Conservation (phyloP, 2,329 filamentous ascomycete species). For the Parafenestella ontariensis region DNA sequence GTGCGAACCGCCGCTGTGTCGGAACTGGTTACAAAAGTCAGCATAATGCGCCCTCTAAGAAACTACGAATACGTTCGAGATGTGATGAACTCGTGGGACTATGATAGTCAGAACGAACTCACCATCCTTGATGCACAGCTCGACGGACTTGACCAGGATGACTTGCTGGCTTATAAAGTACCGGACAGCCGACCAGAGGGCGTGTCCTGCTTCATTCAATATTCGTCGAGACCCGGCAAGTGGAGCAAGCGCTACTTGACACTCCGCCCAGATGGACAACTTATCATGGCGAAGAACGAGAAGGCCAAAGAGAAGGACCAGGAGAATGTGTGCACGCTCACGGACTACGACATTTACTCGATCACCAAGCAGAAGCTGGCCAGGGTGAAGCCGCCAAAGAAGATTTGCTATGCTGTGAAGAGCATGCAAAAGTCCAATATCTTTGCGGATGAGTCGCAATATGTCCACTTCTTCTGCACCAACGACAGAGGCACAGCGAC, state of each 20-base stretch:
- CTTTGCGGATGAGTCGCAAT: constrained; percentile 83
- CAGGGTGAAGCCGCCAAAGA: constrained; percentile 84
- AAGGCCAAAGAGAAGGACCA: constrained; percentile 66
- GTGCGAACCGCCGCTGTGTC: constrained; percentile 72
- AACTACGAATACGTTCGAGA: constrained; percentile 87
- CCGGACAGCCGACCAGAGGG: constrained; percentile 69
- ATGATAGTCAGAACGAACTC: constrained; percentile 77
- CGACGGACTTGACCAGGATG: constrained; percentile 59
- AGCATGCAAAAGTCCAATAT: constrained; percentile 88
- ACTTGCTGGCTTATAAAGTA: constrained; percentile 71
- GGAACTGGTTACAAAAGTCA: constrained; percentile 77
- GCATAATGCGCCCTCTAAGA: constrained; percentile 81
- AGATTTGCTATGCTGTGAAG: constrained; percentile 85
- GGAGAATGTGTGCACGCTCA: constrained; percentile 78
- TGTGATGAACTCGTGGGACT: constrained; percentile 91
- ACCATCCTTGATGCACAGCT: constrained; percentile 68
- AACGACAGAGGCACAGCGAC: constrained; percentile 72
- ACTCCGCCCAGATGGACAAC: constrained; percentile 75
- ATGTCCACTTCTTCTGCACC: constrained; percentile 89
- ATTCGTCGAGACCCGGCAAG: constrained; percentile 81
- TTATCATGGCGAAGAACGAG: constrained; percentile 73
- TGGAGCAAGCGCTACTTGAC: constrained; percentile 88
- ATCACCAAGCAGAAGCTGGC: constrained; percentile 72
- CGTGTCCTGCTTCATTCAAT: constrained; percentile 74
- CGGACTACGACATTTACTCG: constrained; percentile 90